Evolutionary conservation across 176 grass and related monocot genomes (phyloP), one percentile per base, ranked within the genome.

Genomic region (Tillandsia leiboldiana): DNA sequence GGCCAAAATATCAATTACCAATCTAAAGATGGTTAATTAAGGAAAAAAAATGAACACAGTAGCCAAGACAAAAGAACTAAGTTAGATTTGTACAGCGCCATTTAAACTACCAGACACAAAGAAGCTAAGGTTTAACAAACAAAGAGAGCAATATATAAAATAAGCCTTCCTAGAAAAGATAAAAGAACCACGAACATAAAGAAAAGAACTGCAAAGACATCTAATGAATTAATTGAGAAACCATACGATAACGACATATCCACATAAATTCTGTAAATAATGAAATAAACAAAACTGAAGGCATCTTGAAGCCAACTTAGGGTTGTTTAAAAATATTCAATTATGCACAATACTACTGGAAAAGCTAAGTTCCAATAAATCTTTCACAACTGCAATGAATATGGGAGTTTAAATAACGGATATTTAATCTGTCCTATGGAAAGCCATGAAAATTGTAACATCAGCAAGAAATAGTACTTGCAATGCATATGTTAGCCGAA

Each of bases 401-500:
- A 63, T 8, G 17, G 24, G 24, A 63, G 24, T 22, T 63, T 63
- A 63, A 63, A 61, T 61, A 61, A 61, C 8, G 22, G 17, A 42
- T 68, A 75, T 59, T 33, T 57, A 65, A 24, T 3, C 80, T 61
- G 23, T 64, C 18, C 77, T 51, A 77, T 20, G 17, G 22, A 18
- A 61, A n/a, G 7, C 17, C 56, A 61, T 61, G 33, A 50, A 62
- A 75, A 51, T 15, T 8, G 7, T 51, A 42, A 51, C 12, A 65
- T 28, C 13, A 74, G 27, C 24, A 66, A 75, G 65, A 68, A 77
- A 69, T 28, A 71, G 50, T 92, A 92, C 93, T 91, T 97, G 93
- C 69, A 92, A 79, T 47, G 83, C 82, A 79, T 90, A 85, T 50
- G 86, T 70, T 17, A 97, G 79, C 49, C 84, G 93, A 67, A 90